These are phyloP conservation scores for Puccinia horiana DNA, from an alignment of 1,284 basidiomycete genomes.

Conservation along the genomic window DNA sequence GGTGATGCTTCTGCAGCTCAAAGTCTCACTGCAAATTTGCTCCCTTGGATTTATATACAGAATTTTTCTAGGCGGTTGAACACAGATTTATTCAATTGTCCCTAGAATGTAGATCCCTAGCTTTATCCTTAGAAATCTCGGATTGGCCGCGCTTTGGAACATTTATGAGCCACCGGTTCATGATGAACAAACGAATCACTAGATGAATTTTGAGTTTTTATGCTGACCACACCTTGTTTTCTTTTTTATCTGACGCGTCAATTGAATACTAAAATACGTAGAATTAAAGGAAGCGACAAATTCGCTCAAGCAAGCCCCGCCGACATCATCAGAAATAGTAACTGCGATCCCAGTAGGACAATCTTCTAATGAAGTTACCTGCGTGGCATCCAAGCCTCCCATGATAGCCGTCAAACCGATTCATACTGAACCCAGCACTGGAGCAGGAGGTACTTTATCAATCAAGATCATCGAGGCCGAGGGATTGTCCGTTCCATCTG, in stretches of 20 bases:
- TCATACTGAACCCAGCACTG: not conserved
- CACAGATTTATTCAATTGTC: not conserved
- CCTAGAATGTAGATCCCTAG: not conserved
- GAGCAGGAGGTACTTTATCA: slow-evolving; percentile 28
- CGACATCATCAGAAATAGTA: not conserved
- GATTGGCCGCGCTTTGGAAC: too few species aligned
- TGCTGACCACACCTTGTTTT: not conserved
- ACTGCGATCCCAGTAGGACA: not conserved
- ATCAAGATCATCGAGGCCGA: slow-evolving; percentile 48
- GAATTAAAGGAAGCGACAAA: slow-evolving; percentile 29
- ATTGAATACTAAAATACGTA: not conserved
- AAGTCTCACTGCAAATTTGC: too few species aligned
- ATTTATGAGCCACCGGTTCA: too few species aligned
- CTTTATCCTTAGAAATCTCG: too few species aligned
- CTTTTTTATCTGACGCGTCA: not conserved
- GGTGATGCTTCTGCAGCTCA: too few species aligned
- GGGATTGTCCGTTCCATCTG: slow-evolving; percentile 32
- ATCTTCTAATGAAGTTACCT: not conserved
- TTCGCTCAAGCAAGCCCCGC: not conserved
- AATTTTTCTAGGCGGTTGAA: not conserved
- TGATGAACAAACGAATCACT: not conserved
- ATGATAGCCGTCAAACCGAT: not conserved
- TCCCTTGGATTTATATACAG: too few species aligned
- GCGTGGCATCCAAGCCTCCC: not conserved
- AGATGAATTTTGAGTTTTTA: not conserved